Percentiles rank a stretch among this genome's conserved stretches.
phyloP scores from a whole-genome alignment of 352 stramenopile genomes.

The Blastocystis sp. region DNA sequence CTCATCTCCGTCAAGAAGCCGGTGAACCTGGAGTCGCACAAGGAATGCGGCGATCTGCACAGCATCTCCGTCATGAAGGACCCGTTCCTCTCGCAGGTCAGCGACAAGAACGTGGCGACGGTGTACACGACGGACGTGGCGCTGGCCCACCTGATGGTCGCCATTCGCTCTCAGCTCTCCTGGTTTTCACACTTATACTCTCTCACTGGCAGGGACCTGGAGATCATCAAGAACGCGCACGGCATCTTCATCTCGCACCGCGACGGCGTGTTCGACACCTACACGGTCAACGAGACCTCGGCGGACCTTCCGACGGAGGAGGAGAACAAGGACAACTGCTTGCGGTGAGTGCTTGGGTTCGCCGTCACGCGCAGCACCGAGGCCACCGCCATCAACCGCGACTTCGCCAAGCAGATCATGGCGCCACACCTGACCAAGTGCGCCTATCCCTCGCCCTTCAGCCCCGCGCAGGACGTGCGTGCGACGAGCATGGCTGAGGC shows the following conservation, averaged over 20 bases:
- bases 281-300: constrained; percentile 82
- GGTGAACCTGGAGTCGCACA: constrained; percentile 75
- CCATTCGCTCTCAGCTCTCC: constrained; percentile 87
- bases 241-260: constrained; percentile 85
- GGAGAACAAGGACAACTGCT: constrained; percentile 71
- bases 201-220: constrained; percentile 6
- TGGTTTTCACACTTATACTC: constrained; percentile 84
- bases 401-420: constrained; percentile 36
- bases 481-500: not conserved
- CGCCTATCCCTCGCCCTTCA: constrained; percentile 16
- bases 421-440: not conserved
- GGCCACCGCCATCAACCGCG: constrained; percentile 2
- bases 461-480: not conserved
- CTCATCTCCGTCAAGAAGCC: constrained; percentile 83
- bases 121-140: constrained; percentile 95
- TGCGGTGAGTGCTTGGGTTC: not conserved
- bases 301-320: constrained; percentile 78
- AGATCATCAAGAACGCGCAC: constrained; percentile 72
- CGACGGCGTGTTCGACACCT: constrained; percentile 80
- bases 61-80: constrained; percentile 91
- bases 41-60: constrained; percentile 86
- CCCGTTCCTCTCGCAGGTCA: constrained; percentile 87
- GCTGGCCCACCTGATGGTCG: constrained; percentile 90
- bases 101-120: constrained; percentile 81
- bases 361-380: not conserved